A percentile compares a stretch with the other conserved stretches of the same genome.
phyloP scores from a whole-genome alignment of 805 yeast species.

The Yamadazyma paraphyllophila region DNA sequence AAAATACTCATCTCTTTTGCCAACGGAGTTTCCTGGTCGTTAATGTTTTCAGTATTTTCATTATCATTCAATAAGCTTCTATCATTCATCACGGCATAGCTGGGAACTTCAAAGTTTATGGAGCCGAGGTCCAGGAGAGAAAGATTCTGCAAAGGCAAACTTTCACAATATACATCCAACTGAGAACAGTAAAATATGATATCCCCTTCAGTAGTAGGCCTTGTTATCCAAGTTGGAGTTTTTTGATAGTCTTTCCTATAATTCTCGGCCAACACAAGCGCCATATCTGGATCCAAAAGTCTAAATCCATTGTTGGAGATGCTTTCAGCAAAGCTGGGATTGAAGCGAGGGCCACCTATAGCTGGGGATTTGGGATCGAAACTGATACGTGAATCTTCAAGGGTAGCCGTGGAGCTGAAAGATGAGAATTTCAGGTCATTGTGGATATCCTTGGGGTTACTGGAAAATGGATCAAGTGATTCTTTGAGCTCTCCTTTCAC shows the following conservation, averaged over 20 bases:
- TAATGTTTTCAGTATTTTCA: neutral
- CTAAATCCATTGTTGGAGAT: neutral
- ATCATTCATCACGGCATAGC: conserved; percentile 11
- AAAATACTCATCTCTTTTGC: conserved; percentile 13
- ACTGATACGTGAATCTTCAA: neutral
- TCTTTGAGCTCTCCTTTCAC: neutral
- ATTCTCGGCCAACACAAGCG: conserved; percentile 26
- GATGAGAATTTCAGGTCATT: conserved; percentile 3
- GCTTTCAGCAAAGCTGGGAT: conserved; percentile 8
- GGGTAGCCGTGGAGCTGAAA: conserved; percentile 1
- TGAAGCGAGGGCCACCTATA: conserved; percentile 1
- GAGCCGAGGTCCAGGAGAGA: conserved; percentile 18
- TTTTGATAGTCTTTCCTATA: conserved; percentile 18
- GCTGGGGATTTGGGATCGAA: neutral
- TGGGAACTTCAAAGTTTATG: conserved; percentile 26
- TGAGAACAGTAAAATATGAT: conserved; percentile 60
- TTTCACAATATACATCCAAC: conserved; percentile 56
- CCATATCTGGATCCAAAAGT: conserved; percentile 23
- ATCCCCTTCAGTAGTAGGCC: conserved; percentile 52
- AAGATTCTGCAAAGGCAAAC: conserved; percentile 49
- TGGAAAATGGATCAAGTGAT: neutral
- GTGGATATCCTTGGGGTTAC: neutral
- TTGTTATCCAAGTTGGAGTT: conserved; percentile 56
- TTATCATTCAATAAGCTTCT: conserved; percentile 2
- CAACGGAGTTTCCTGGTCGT: neutral